Conservation (phyloP, 148 eudicot species). For the Vaccinium darrowii region DNA sequence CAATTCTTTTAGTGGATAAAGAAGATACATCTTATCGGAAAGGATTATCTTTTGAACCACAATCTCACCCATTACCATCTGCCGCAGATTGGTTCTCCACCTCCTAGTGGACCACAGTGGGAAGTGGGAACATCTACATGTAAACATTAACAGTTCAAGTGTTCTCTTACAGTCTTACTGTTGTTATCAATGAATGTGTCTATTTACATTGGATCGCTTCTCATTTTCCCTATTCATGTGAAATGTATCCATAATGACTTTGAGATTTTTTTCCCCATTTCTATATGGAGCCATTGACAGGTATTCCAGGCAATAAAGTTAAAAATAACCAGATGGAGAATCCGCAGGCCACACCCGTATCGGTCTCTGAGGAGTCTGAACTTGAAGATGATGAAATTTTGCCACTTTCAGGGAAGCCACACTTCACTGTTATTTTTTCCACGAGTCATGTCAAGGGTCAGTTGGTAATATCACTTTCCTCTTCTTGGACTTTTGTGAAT, state of each 20-base stretch:
- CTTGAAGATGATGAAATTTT: constrained; percentile 11
- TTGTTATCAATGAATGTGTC: not conserved
- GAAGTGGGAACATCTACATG: not conserved
- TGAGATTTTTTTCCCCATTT: not conserved
- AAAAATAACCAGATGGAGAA: not conserved
- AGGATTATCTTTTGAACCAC: not conserved
- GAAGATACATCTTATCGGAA: not conserved
- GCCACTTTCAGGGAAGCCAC: constrained; percentile 24
- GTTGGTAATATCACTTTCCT: constrained; percentile 11
- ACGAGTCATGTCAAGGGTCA: not conserved
- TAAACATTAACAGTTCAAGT: not conserved
- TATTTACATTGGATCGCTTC: not conserved
- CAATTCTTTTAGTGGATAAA: not conserved
- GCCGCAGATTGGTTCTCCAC: not conserved
- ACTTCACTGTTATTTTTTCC: constrained; percentile 5
- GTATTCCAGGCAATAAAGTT: not conserved
- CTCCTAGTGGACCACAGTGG: not conserved
- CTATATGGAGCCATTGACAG: constrained; percentile 3
- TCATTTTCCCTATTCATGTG: not conserved
- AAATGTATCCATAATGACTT: not conserved
- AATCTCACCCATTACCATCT: not conserved
- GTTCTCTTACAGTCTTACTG: not conserved
- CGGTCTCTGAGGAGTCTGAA: not conserved
- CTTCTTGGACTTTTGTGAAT: not conserved
- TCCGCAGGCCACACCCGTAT: not conserved